phyloP scores from a whole-genome alignment of 768 basidiomycete species.

The Calocybe gangraenosa region DNA sequence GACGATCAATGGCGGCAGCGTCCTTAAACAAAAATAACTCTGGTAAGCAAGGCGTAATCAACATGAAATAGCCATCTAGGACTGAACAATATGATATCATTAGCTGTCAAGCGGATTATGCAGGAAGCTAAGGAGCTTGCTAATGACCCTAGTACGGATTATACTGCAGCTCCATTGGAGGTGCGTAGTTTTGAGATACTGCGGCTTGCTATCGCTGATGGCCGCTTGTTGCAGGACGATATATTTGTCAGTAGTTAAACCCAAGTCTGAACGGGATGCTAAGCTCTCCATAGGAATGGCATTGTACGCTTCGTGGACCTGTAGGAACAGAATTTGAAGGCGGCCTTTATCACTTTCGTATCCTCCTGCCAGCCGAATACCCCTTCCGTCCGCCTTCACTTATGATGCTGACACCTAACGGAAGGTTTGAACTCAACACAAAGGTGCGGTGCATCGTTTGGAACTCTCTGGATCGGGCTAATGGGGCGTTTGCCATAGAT shows the following conservation, averaged over 20 bases:
- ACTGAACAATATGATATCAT: neutral
- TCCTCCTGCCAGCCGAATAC: conserved; percentile 88
- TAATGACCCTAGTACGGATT: conserved; percentile 82
- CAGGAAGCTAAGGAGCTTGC: conserved; percentile 91
- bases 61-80: neutral
- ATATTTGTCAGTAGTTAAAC: conserved; percentile 58
- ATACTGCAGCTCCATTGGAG: conserved; percentile 83
- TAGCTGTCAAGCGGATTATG: conserved; percentile 95
- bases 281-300: conserved; percentile 65
- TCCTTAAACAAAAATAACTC: conserved; percentile 89
- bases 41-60: conserved; percentile 37
- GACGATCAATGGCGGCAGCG: conserved; percentile 25
- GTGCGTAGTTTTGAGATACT: conserved; percentile 21
- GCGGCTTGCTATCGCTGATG: neutral
- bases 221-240: conserved; percentile 65
- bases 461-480: neutral
- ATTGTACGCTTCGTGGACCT: conserved; percentile 93
- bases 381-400: conserved; percentile 95
- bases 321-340: conserved; percentile 88
- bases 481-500: conserved; percentile 45
- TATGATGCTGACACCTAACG: conserved; percentile 94
- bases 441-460: conserved; percentile 55
- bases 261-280: conserved; percentile 13
- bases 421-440: conserved; percentile 94
- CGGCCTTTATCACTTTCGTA: conserved; percentile 94